These are phyloP conservation scores for Pezicula carpinea DNA, from an alignment of 2,329 filamentous ascomycete genomes.

Conservation along the genomic window DNA sequence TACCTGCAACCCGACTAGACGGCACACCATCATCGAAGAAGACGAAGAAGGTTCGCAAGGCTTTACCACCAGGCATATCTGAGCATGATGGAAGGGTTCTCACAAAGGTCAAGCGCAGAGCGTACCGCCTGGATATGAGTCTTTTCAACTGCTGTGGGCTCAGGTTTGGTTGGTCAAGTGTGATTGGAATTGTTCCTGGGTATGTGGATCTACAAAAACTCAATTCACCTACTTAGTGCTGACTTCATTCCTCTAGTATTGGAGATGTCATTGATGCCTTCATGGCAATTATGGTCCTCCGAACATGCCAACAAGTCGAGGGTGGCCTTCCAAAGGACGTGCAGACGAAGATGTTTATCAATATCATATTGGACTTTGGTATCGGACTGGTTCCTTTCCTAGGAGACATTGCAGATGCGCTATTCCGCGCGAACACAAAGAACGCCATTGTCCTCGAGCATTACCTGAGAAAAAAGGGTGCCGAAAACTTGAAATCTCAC, in stretches of 20 bases:
- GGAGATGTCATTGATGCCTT: slow-evolving; percentile 72
- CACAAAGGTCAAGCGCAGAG: slow-evolving; percentile 78
- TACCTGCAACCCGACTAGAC: slow-evolving; percentile 67
- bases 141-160: slow-evolving; percentile 79
- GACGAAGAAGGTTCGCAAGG: slow-evolving; percentile 79
- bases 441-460: slow-evolving; percentile 64
- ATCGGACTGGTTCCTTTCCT: slow-evolving; percentile 71
- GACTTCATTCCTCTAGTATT: slow-evolving; percentile 40
- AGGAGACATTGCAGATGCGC: slow-evolving; percentile 70
- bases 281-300: slow-evolving; percentile 71
- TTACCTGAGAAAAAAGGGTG: slow-evolving; percentile 64
- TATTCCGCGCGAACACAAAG: slow-evolving; percentile 70
- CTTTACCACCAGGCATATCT: slow-evolving; percentile 77
- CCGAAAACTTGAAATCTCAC: slow-evolving; percentile 45
- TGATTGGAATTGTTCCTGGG: slow-evolving; percentile 80
- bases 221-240: slow-evolving; percentile 19
- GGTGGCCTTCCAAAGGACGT: slow-evolving; percentile 65
- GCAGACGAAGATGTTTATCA: slow-evolving; percentile 70
- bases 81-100: slow-evolving; percentile 77
- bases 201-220: slow-evolving; percentile 42
- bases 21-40: slow-evolving; percentile 61
- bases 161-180: slow-evolving; percentile 81
- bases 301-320: slow-evolving; percentile 67
- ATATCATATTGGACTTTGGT: slow-evolving; percentile 69
- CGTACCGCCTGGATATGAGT: slow-evolving; percentile 80